A percentile compares a stretch with the other conserved stretches of the same genome.
Conservation (phyloP, 208 protist genomes). For the Novymonas esmeraldas region DNA sequence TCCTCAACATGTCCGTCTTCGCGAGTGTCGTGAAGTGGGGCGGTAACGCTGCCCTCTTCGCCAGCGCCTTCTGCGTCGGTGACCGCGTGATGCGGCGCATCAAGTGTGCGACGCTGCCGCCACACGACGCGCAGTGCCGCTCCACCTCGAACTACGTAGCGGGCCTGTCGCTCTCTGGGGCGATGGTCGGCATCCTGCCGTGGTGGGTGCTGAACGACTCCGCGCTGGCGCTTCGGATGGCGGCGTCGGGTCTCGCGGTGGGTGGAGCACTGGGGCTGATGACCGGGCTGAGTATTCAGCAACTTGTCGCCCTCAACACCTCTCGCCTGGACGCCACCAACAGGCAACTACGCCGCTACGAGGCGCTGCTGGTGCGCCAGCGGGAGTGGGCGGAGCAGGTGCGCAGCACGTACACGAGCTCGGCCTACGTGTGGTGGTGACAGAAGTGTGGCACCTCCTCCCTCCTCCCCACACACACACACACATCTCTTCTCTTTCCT, state of each 20-base stretch:
- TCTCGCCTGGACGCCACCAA: slow-evolving; percentile 67
- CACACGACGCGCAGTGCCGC: slow-evolving; percentile 64
- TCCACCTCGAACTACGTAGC: slow-evolving; percentile 77
- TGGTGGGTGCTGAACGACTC: slow-evolving; percentile 88
- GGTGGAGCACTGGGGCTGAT: slow-evolving; percentile 67
- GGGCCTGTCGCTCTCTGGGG: slow-evolving; percentile 71
- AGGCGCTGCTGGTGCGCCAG: slow-evolving; percentile 81
- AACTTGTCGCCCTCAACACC: slow-evolving; percentile 74
- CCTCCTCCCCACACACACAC: too few relatives aligned
- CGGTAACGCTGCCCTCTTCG: slow-evolving; percentile 70
- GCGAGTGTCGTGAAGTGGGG: slow-evolving; percentile 86
- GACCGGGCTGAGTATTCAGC: slow-evolving; percentile 58
- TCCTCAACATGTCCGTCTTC: slow-evolving; percentile 85
- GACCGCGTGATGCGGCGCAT: slow-evolving; percentile 56
- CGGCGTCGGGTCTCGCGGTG: slow-evolving; percentile 57
- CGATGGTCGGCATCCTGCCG: slow-evolving; percentile 80
- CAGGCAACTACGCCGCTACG: slow-evolving; percentile 79
- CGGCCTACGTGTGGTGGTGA: slow-evolving; percentile 77
- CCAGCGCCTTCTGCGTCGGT: slow-evolving; percentile 71
- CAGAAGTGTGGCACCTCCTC: too few relatives aligned
- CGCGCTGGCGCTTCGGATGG: slow-evolving; percentile 59
- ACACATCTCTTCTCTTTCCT: not conserved
- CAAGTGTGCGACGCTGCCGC: slow-evolving; percentile 53
- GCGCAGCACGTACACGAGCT: slow-evolving; percentile 32
- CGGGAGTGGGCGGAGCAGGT: slow-evolving; percentile 62